Percentiles rank a stretch among this genome's conserved stretches.
phyloP scores from a whole-genome alignment of 768 basidiomycete genomes.

The Exsudoporus frostii region DNA sequence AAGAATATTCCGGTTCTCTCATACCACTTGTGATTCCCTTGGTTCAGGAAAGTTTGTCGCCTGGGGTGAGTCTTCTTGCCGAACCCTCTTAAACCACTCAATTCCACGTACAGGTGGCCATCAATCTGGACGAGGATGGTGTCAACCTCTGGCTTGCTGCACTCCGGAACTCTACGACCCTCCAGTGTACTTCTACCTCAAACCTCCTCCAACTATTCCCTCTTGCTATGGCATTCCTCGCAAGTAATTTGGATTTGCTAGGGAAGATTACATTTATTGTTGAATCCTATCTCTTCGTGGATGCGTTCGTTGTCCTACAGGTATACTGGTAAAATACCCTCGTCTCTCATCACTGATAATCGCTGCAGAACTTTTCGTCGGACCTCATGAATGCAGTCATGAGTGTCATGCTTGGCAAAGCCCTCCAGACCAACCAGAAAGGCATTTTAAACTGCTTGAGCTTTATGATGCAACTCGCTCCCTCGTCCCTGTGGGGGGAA shows the following conservation, averaged over 20 bases:
- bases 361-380: slow-evolving; percentile 46
- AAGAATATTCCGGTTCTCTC: slow-evolving; percentile 56
- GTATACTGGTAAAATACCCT: slow-evolving; percentile 36
- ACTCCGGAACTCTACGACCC: slow-evolving; percentile 57
- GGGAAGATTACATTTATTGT: slow-evolving; percentile 64
- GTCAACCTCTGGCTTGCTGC: slow-evolving; percentile 72
- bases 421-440: slow-evolving; percentile 53
- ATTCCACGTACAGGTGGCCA: slow-evolving; percentile 46
- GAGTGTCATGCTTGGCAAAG: slow-evolving; percentile 47
- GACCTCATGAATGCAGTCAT: slow-evolving; percentile 58
- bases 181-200: slow-evolving; percentile 47
- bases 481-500: slow-evolving; percentile 66
- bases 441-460: slow-evolving; percentile 59
- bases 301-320: slow-evolving; percentile 58
- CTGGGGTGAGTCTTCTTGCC: slow-evolving; percentile 40
- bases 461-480: slow-evolving; percentile 61
- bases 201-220: slow-evolving; percentile 67
- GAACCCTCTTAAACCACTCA: background rate
- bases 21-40: slow-evolving; percentile 58
- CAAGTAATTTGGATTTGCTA: slow-evolving; percentile 69
- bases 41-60: slow-evolving; percentile 60
- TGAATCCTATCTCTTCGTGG: slow-evolving; percentile 78
- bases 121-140: slow-evolving; percentile 76
- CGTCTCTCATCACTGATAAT: slow-evolving; percentile 1
- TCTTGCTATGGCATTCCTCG: slow-evolving; percentile 54